Percentiles rank a stretch among this genome's conserved stretches.
Conservation (phyloP, 768 basidiomycete species). For the Strobilomyces confusus region DNA sequence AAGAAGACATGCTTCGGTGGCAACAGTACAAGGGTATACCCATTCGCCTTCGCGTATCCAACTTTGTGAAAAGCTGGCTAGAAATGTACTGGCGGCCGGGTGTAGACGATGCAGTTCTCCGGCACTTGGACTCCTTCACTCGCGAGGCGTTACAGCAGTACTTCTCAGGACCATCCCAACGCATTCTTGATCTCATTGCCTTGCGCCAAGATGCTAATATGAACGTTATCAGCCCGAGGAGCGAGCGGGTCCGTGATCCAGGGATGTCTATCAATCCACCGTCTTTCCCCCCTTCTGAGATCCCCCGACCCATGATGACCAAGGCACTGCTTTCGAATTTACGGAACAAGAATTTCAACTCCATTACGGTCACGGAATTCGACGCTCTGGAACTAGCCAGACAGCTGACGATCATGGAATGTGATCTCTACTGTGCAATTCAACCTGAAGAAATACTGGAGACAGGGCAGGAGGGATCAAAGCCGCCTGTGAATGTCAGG, state of each 20-base stretch:
- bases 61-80: constrained; percentile 92
- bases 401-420: constrained; percentile 94
- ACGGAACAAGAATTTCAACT: constrained; percentile 57
- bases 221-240: constrained; percentile 49
- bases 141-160: constrained; percentile 54
- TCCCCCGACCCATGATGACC: constrained; percentile 84
- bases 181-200: constrained; percentile 65
- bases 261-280: constrained; percentile 72
- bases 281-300: constrained; percentile 49
- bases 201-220: constrained; percentile 49
- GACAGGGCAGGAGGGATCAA: constrained; percentile 67
- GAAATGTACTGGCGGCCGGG: constrained; percentile 85
- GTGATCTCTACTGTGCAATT: constrained; percentile 79
- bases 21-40: constrained; percentile 85
- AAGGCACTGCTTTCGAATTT: constrained; percentile 69
- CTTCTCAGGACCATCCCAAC: constrained; percentile 67
- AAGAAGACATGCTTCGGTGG: constrained; percentile 70
- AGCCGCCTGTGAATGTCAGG: constrained; percentile 66
- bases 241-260: constrained; percentile 67
- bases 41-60: constrained; percentile 85
- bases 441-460: constrained; percentile 86
- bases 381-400: constrained; percentile 89
- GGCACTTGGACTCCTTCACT: constrained; percentile 55
- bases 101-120: constrained; percentile 64
- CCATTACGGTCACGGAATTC: constrained; percentile 81